A percentile compares a stretch with the other conserved stretches of the same genome.
Conservation (phyloP, 345 rosid genomes). For the Litchi chinensis region DNA sequence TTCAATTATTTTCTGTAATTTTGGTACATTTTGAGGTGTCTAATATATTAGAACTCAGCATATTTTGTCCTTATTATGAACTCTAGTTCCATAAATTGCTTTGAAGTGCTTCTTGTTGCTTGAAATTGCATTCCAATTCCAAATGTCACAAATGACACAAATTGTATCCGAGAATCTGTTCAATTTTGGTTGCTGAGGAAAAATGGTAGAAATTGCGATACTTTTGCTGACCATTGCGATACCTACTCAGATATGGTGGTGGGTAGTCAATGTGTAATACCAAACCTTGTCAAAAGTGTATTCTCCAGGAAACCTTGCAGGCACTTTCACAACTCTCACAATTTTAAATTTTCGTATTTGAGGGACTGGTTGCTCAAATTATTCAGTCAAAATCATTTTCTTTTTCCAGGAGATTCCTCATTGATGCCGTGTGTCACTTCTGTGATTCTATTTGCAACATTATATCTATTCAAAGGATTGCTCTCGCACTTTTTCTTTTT, state of each 20-base stretch:
- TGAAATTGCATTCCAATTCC: neutral
- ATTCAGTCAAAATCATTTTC: neutral
- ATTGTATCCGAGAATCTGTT: neutral
- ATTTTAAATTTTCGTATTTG: neutral
- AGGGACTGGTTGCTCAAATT: neutral
- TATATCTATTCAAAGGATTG: neutral
- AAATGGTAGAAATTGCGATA: too few relatives aligned
- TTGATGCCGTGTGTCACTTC: neutral
- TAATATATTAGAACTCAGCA: neutral
- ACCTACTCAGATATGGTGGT: neutral
- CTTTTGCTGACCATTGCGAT: too few relatives aligned
- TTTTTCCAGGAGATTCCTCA: neutral
- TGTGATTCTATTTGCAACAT: neutral
- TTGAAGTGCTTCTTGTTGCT: neutral
- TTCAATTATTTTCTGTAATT: conserved; percentile 18
- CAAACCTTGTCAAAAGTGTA: neutral
- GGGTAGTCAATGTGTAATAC: neutral
- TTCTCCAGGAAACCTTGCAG: neutral
- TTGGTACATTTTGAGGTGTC: neutral
- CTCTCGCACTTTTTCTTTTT: conserved; percentile 4
- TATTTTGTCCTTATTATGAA: neutral
- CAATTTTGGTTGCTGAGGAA: neutral
- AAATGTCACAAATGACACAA: too few relatives aligned
- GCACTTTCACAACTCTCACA: neutral
- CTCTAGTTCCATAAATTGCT: neutral